Base-by-base conservation (phyloP, 2,329 filamentous ascomycete genomes). In the Trichoderma sp. region DNA sequence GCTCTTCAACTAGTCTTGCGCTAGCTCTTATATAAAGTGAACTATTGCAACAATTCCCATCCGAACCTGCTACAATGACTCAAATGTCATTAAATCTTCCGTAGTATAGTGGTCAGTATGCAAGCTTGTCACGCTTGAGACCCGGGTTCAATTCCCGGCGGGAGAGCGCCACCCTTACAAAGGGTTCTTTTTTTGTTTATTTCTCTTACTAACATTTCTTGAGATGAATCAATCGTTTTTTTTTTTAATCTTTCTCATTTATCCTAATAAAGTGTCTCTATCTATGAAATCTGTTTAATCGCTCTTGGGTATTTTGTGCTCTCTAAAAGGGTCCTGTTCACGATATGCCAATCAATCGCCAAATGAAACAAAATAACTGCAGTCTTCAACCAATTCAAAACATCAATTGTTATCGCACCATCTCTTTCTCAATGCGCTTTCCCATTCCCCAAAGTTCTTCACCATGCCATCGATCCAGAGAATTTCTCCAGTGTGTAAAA, bases 401-500 rank as follows among this genome's bases (percentile, higher is more conserved):
- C 28, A 39, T 34, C 26, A 58, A 32, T n/a, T 13, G 5, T 23
- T 66, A 26, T 72, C 47, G 30, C 62, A 26, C 81, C 81, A 82
- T 32, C 71, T 77, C 73, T 76, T 73, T 72, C 78, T 75, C 53
- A 84, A 61, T 23, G 67, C 74, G 50, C 75, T 74, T 74, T 82
- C 81, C 82, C 82, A 84, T 58, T 81, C 79, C 0, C 71, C 75
- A 68, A 83, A 80, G 11, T 76, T 75, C 66, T 76, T 76, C 9
- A 83, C 78, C 30, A 76, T 70, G 0, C 79, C 81, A 62, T 79
- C 76, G 0, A 57, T 72, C 2, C 81, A 73, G n/a, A 83, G 66
- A 34, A 84, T 82, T 76, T 84, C 81, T 1, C 82, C 82, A 13
- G 78, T 78, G 13, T 82, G 80, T 26, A 84, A 65, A 3, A 78